Evolutionary conservation across 805 yeast species (phyloP).

Genomic region (Lipomyces anomalus): DNA sequence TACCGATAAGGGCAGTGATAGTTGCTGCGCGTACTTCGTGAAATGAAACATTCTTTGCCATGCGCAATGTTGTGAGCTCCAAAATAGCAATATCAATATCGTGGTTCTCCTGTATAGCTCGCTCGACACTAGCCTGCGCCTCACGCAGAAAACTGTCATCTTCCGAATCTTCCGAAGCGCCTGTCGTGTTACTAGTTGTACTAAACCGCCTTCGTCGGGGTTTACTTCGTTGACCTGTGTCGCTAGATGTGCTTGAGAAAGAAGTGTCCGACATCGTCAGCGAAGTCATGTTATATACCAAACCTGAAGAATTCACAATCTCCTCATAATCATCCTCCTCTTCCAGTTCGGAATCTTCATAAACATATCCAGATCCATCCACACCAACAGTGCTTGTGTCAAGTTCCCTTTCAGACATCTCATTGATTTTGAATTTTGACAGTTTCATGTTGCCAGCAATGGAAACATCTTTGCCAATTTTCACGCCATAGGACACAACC

Average conservation of each 20-base stretch:
- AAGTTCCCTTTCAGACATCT: slow-evolving; percentile 19
- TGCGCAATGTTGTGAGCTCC: slow-evolving; percentile 88
- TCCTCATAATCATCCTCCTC: slow-evolving; percentile 40
- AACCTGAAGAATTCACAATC: slow-evolving; percentile 23
- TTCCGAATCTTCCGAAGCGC: slow-evolving; percentile 21
- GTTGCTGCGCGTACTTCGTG: slow-evolving; percentile 88
- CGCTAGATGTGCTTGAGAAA: slow-evolving; percentile 6
- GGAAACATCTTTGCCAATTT: slow-evolving; percentile 21
- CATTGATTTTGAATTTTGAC: slow-evolving; percentile 30
- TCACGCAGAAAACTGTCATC: slow-evolving; percentile 39
- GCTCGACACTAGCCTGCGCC: slow-evolving; percentile 87
- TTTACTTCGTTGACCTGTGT: slow-evolving; percentile 1
- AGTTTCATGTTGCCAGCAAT: slow-evolving; percentile 18
- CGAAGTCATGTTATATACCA: slow-evolving; percentile 21
- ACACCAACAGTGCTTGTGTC: slow-evolving; percentile 34
- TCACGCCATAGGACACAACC: slow-evolving; percentile 71
- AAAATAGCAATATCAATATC: slow-evolving; percentile 87
- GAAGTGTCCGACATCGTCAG: slow-evolving; percentile 20
- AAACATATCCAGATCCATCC: slow-evolving; percentile 35
- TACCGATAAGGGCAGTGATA: slow-evolving; percentile 58
- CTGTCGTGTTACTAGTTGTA: slow-evolving; percentile 20
- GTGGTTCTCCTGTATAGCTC: slow-evolving; percentile 90
- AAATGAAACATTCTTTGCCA: slow-evolving; percentile 95
- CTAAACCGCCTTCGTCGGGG: slow-evolving; percentile 17
- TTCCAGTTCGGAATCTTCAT: slow-evolving; percentile 41